A percentile compares a stretch with the other conserved stretches of the same genome.
Evolutionary conservation across 1,284 basidiomycete species (phyloP).

Genomic region (Moesziomyces sp.): DNA sequence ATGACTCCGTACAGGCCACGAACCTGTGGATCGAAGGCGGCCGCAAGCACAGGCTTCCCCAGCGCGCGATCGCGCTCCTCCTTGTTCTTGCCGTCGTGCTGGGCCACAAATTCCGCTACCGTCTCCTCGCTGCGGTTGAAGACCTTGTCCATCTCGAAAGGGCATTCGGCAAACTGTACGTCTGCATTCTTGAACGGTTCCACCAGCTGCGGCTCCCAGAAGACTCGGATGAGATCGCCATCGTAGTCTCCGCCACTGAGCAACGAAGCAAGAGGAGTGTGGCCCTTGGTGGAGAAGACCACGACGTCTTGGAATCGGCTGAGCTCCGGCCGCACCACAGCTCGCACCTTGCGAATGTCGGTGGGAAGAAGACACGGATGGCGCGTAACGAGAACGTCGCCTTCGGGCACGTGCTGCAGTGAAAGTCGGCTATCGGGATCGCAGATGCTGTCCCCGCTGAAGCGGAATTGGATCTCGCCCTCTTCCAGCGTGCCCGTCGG

Average conservation of each 20-base stretch:
- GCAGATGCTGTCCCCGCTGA: constrained; percentile 28
- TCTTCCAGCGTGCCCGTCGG: constrained; percentile 50
- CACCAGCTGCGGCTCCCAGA: constrained; percentile 51
- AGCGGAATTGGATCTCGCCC: constrained; percentile 59
- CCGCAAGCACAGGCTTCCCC: constrained; percentile 19
- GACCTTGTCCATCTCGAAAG: constrained; percentile 50
- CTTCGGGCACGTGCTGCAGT: constrained; percentile 35
- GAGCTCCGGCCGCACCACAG: constrained; percentile 52
- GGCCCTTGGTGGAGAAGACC: constrained; percentile 58
- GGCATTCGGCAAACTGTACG: constrained; percentile 46
- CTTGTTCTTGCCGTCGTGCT: constrained; percentile 24
- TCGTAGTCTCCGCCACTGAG: constrained; percentile 64
- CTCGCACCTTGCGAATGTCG: constrained; percentile 58
- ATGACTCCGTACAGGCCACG: constrained; percentile 33
- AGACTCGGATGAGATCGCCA: constrained; percentile 57
- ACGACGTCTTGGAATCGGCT: constrained; percentile 50
- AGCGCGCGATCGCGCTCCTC: constrained; percentile 24
- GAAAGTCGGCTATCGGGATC: constrained; percentile 40
- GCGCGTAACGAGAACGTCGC: constrained; percentile 54
- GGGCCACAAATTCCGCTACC: constrained; percentile 31
- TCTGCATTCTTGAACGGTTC: constrained; percentile 38
- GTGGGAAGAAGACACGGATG: constrained; percentile 61
- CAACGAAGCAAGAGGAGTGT: constrained; percentile 46
- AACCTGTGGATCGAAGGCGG: constrained; percentile 17
- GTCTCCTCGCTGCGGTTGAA: constrained; percentile 37